Evolutionary conservation across 2,329 filamentous ascomycete genomes (phyloP).

Genomic region (Blumeriella jaapii): DNA sequence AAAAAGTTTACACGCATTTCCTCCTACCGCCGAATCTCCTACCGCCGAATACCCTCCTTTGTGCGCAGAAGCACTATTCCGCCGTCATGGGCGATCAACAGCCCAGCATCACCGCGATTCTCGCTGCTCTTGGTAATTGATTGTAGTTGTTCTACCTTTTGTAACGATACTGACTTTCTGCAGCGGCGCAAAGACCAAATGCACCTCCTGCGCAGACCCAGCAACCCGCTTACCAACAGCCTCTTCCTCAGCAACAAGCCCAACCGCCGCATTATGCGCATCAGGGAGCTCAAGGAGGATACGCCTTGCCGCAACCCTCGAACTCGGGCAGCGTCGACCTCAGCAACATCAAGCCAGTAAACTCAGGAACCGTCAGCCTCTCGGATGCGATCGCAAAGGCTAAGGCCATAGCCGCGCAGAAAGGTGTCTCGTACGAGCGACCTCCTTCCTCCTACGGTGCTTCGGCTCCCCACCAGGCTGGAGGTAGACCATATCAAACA

Average conservation of each 20-base stretch:
- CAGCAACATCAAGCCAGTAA: conserved; percentile 67
- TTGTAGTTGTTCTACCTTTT: background rate
- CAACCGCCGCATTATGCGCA: conserved; percentile 30
- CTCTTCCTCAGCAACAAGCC: conserved; percentile 35
- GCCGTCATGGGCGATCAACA: conserved; percentile 33
- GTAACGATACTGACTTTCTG: conserved; percentile 11
- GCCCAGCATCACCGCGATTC: conserved; percentile 38
- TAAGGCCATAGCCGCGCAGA: conserved; percentile 69
- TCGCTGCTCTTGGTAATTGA: conserved; percentile 36
- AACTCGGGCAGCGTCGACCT: conserved; percentile 69
- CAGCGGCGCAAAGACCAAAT: conserved; percentile 38
- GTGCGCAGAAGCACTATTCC: background rate
- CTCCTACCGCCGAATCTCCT: no score
- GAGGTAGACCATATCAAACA: conserved; percentile 46
- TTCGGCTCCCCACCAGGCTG: conserved; percentile 34
- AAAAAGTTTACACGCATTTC: no score
- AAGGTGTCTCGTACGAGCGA: conserved; percentile 57
- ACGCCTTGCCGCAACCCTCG: conserved; percentile 41
- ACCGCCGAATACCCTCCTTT: background rate
- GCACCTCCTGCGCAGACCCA: conserved; percentile 35
- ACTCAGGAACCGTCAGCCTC: conserved; percentile 71
- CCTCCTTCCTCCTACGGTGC: conserved; percentile 30
- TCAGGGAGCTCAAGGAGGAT: conserved; percentile 28
- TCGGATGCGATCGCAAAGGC: conserved; percentile 78
- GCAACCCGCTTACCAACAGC: conserved; percentile 27